Evolutionary conservation across 208 protist genomes (phyloP).

Genomic region (Leishmania arabica): DNA sequence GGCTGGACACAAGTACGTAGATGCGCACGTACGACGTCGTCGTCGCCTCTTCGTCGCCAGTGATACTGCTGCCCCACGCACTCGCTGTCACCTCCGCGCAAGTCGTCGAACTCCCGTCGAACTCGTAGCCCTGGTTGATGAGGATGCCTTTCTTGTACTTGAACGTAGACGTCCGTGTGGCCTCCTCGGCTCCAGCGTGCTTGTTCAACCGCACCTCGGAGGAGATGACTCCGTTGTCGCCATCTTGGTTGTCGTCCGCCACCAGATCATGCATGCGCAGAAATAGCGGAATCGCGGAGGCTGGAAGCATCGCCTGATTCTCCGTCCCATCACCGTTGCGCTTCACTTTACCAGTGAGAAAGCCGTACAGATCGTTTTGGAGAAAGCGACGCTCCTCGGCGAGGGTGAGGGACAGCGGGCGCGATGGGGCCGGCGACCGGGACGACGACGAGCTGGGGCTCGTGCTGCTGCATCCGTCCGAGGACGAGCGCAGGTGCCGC

Average conservation of each 20-base stretch:
- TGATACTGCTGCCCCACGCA: conserved; percentile 3
- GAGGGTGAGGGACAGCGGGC: conserved; percentile 11
- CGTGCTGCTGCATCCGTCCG: background rate
- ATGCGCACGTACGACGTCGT: conserved; percentile 20
- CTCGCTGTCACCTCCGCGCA: background rate
- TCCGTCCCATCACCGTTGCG: conserved; percentile 25
- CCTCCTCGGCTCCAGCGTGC: conserved; percentile 3
- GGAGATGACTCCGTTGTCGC: background rate
- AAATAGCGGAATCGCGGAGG: conserved; percentile 53
- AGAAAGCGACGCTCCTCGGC: conserved; percentile 45
- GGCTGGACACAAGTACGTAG: conserved; percentile 50
- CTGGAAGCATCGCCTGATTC: conserved; percentile 33
- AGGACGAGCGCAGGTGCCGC: background rate
- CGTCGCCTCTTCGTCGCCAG: background rate
- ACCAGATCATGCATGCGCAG: conserved; percentile 38
- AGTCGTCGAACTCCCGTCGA: conserved; percentile 21
- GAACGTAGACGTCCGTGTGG: conserved; percentile 46
- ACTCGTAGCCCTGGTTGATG: conserved; percentile 42
- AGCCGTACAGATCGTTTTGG: conserved; percentile 46
- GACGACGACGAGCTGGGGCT: background rate
- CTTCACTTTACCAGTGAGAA: conserved; percentile 20
- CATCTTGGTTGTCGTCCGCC: background rate
- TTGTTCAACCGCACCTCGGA: background rate
- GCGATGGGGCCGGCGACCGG: background rate
- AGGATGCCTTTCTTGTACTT: conserved; percentile 54